These are phyloP conservation scores for Podaxis sp. DNA, from an alignment of 768 basidiomycete genomes.

Conservation along the genomic window DNA sequence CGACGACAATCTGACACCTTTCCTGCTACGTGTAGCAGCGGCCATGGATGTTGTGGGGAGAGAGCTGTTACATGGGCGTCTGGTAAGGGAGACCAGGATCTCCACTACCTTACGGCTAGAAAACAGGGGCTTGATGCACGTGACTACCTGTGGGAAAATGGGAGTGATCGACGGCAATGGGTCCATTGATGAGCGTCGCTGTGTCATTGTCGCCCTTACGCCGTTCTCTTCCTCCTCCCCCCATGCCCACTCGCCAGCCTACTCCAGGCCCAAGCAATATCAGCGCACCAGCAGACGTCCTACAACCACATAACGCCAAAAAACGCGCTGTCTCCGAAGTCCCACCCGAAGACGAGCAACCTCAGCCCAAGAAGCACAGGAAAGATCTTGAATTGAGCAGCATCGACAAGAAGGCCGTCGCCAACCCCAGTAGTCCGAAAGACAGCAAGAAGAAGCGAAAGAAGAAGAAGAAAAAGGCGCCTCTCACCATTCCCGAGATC, in stretches of 20 bases:
- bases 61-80: background rate
- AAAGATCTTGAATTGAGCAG: constrained; percentile 30
- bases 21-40: background rate
- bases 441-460: constrained; percentile 29
- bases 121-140: background rate
- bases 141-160: background rate
- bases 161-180: background rate
- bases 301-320: constrained; percentile 28
- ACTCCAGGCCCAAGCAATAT: constrained; percentile 31
- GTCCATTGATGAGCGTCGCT: background rate
- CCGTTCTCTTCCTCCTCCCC: background rate
- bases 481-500: constrained; percentile 27
- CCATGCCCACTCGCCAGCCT: constrained; percentile 31
- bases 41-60: constrained; percentile 3
- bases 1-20: constrained; percentile 1
- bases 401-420: constrained; percentile 7
- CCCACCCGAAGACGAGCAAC: constrained; percentile 21
- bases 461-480: constrained; percentile 37
- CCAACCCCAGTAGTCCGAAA: background rate
- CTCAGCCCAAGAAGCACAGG: constrained; percentile 25
- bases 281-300: constrained; percentile 6
- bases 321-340: constrained; percentile 33
- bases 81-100: background rate
- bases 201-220: background rate
- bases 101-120: background rate